Base-by-base conservation (phyloP, 2,329 filamentous ascomycete species). In the Trichothecium sympodiale region DNA sequence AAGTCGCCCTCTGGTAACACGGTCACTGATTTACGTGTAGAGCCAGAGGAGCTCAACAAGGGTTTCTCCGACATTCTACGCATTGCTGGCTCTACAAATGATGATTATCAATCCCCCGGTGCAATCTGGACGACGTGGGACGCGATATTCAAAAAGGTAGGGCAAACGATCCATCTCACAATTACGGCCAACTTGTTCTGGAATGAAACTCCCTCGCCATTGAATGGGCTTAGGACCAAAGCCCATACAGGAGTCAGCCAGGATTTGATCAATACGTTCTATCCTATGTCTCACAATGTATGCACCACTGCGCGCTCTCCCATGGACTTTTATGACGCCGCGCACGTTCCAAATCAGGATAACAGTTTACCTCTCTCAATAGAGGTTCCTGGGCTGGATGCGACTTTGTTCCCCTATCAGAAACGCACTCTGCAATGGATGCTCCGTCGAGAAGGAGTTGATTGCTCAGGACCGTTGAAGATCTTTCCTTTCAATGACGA, bases 391-490 rank as follows among this genome's bases (percentile, higher is more conserved):
- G 57, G 54, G 17, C 60, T 69, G 34, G 59, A 58, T 31, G 65
- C 74, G 1, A 60, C 57, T 0, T 57, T 87, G 0, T 87, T 77
- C 49, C 81, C 80, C 0, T 88, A 86, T 40, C 83, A 88, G 53
- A 73, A 74, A 37, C 64, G 80, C 40, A 72, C 80, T 2, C 63
- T 87, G 3, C 65, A 76, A 33, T 89, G 83, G 83, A 61, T 87
- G 39, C 54, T 88, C 31, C 57, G 59, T 29, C 69, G 78, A 31
- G 83, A 89, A 57, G 75, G 76, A 4, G 67, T 75, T 3, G 50
- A 59, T 16, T 77, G 69, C 65, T 49, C 44, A 4, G 34, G 36
- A 10, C 25, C 29, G 9, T 29, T 30, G 16, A 5, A 15, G 8
- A 14, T 36, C 15, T 18, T 29, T 13, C 20, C 16, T 10, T 27